Evolutionary conservation across 805 yeast species (phyloP).

Genomic region (Ogataea kodamae): DNA sequence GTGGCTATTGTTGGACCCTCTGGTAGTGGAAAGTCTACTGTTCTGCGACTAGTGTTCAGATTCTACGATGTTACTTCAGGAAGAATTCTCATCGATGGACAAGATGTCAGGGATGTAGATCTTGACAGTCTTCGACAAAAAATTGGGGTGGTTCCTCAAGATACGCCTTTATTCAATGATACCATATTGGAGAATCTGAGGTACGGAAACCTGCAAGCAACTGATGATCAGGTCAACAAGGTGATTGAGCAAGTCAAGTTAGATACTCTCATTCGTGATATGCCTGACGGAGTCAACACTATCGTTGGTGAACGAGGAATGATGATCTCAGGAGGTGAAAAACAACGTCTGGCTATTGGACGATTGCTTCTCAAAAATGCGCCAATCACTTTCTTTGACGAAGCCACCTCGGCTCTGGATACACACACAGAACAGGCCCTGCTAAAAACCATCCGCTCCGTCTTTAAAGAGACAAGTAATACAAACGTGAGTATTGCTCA

Average conservation of each 20-base stretch:
- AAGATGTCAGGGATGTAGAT: slow-evolving; percentile 73
- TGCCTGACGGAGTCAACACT: slow-evolving; percentile 84
- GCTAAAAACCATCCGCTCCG: slow-evolving; percentile 64
- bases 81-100: slow-evolving; percentile 80
- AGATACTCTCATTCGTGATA: slow-evolving; percentile 53
- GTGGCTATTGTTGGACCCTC: slow-evolving; percentile 96
- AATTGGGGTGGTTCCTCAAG: slow-evolving; percentile 96
- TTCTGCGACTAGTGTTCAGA: slow-evolving; percentile 77
- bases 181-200: slow-evolving; percentile 82
- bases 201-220: slow-evolving; percentile 75
- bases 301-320: slow-evolving; percentile 96
- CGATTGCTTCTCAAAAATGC: slow-evolving; percentile 82
- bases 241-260: slow-evolving; percentile 73
- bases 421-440: slow-evolving; percentile 92
- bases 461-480: slow-evolving; percentile 52
- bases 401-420: slow-evolving; percentile 94
- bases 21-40: slow-evolving; percentile 93
- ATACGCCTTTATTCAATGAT: slow-evolving; percentile 92
- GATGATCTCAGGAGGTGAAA: slow-evolving; percentile 99
- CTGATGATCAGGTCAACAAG: slow-evolving; percentile 62
- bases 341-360: slow-evolving; percentile 92
- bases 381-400: slow-evolving; percentile 92
- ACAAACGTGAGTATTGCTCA: slow-evolving; percentile 94
- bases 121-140: slow-evolving; percentile 68
- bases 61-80: slow-evolving; percentile 84